Percentiles rank a stretch among this genome's conserved stretches.
phyloP scores from a whole-genome alignment of 2,329 filamentous ascomycete genomes.

The Dendrostoma leiphaemia region DNA sequence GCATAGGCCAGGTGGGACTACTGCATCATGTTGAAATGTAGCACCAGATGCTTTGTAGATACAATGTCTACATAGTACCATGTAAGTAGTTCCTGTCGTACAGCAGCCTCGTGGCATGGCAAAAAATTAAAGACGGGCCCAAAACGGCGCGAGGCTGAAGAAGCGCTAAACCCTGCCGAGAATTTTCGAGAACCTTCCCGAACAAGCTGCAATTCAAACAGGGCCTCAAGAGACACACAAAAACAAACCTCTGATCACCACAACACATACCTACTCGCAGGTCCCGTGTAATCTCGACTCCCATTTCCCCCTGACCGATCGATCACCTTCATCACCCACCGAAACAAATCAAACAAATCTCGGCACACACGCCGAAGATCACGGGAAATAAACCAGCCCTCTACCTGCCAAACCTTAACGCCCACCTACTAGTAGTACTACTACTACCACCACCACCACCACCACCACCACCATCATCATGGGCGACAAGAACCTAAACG shows the following conservation, averaged over 20 bases:
- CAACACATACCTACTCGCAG: not conserved
- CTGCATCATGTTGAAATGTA: too few relatives aligned
- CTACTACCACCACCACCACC: not conserved
- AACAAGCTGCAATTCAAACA: conserved; percentile 22
- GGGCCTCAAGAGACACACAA: not conserved
- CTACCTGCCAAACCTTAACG: too few relatives aligned
- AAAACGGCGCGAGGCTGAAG: conserved; percentile 1
- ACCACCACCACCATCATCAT: conserved; percentile 21
- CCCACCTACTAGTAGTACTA: conserved; percentile 8
- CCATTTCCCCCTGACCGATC: conserved; percentile 1
- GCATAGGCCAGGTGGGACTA: not conserved
- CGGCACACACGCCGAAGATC: not conserved
- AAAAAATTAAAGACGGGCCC: not conserved
- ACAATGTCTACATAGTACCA: too few relatives aligned
- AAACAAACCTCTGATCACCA: conserved; percentile 3
- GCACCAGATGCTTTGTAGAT: too few relatives aligned
- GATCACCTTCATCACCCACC: not conserved
- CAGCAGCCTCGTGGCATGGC: not conserved
- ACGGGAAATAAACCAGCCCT: conserved; percentile 7
- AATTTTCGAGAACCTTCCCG: conserved; percentile 36
- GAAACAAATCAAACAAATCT: conserved; percentile 2
- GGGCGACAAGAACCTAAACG: conserved; percentile 31
- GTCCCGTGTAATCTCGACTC: not conserved
- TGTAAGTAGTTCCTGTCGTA: too few relatives aligned
- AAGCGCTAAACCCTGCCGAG: conserved; percentile 27